These are phyloP conservation scores for Leishmania lainsoni DNA, from an alignment of 208 protist genomes.

Conservation along the genomic window DNA sequence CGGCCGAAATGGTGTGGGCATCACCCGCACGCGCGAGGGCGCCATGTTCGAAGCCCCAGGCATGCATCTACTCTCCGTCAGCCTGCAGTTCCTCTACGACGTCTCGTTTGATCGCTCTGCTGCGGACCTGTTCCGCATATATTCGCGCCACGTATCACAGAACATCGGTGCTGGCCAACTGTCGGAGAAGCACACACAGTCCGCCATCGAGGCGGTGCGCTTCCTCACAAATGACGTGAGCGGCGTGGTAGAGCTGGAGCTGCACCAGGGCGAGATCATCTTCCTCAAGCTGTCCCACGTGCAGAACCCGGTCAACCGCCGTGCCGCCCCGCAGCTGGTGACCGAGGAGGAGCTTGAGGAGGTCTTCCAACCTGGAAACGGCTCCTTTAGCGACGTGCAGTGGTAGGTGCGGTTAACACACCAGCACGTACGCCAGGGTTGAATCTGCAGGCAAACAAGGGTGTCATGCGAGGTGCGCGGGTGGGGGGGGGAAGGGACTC, in stretches of 20 bases:
- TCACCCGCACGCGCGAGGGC: constrained; percentile 78
- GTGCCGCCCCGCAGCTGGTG: constrained; percentile 47
- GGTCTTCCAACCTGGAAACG: constrained; percentile 85
- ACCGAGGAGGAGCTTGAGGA: constrained; percentile 88
- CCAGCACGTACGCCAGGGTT: background rate
- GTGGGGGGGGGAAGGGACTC: background rate
- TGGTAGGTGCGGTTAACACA: constrained; percentile 47
- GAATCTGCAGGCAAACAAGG: background rate
- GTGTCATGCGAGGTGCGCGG: background rate
- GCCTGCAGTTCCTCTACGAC: constrained; percentile 86
- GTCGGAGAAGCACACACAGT: constrained; percentile 86
- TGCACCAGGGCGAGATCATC: constrained; percentile 90
- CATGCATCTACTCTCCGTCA: constrained; percentile 81
- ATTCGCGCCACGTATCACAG: constrained; percentile 76
- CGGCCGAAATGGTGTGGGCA: constrained; percentile 85
- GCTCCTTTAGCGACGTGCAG: constrained; percentile 87
- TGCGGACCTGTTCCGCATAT: constrained; percentile 73
- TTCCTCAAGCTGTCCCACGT: constrained; percentile 86
- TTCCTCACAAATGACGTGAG: constrained; percentile 69
- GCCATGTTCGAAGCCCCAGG: constrained; percentile 92
- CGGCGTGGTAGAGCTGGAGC: constrained; percentile 86
- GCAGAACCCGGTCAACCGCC: constrained; percentile 43
- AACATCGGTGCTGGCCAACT: constrained; percentile 69
- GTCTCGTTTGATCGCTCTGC: constrained; percentile 82
- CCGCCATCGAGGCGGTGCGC: constrained; percentile 82